Evolutionary conservation across 1,284 basidiomycete species (phyloP), one percentile per base, ranked within the genome.

Genomic region (Naganishia cerealis): DNA sequence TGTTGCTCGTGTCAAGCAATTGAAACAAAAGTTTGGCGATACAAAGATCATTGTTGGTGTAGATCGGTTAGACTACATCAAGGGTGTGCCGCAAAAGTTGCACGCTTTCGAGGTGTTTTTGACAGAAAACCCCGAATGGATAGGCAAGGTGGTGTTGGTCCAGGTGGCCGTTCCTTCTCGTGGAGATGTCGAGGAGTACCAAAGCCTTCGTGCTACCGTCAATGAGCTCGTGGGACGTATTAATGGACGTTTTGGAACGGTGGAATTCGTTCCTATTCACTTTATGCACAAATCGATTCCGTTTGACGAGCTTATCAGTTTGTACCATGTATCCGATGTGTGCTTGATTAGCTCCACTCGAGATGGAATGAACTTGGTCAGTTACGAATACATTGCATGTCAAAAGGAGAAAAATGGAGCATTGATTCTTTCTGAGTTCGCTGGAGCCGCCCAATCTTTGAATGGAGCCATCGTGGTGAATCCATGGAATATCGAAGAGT

Each of bases 201-300:
- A 99, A 81, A 98, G 98, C 81, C 82, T 99, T 71, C 88, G 96
- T 10, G 89, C 93, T 12, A 94, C 90, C 1, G 94, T 99, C 59
- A 99, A 99, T 82, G 95, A 99, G 79, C 87, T 97, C 46, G 95
- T 99, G 16, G 96, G 96, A 0, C 87, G 95, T 38, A 98, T 99
- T 82, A 99, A 99, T 77, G 96, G 96, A 7, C 88, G 93, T 10
- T 99, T 98, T 76, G 96, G 96, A 26, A 98, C 95, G 0, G 94
- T 98, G 72, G 94, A 98, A 75, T 96, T 94, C 78, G 96, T 97
- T 90, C 95, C 95, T 4, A 99, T 99, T 72, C 95, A 99, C 79
- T 98, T 96, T 81, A 90, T 99, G 90, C 93, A 96, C 85, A 94
- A n/a, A n/a, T n/a, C n/a, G n/a, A n/a, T n/a, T n/a, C n/a, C n/a